Evolutionary conservation across 2,329 filamentous ascomycete species (phyloP).

Genomic region (Dactylellina drechsleri): DNA sequence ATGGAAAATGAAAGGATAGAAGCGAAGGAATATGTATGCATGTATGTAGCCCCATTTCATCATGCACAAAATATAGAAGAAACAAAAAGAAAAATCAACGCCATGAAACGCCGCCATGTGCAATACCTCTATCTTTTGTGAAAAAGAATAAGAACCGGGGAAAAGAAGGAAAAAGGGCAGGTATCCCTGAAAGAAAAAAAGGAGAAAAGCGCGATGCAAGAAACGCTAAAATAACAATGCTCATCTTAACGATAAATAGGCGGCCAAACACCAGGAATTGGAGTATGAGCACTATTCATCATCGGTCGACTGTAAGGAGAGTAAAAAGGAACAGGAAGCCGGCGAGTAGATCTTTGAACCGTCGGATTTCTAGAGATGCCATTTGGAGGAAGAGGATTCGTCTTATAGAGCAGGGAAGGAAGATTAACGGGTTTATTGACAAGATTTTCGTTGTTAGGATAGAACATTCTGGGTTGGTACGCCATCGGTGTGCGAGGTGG

Average conservation of each 20-base stretch:
- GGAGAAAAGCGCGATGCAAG: conserved; percentile 25
- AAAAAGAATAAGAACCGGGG: background rate
- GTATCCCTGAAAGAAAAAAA: conserved; percentile 25
- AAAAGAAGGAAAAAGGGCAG: conserved; percentile 26
- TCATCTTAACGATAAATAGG: conserved; percentile 11
- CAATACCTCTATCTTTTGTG: conserved; percentile 32
- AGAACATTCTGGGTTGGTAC: background rate
- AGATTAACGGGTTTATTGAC: conserved; percentile 29
- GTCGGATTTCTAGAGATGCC: conserved; percentile 21
- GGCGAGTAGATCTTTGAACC: conserved; percentile 34
- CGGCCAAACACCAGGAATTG: background rate
- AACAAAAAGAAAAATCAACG: conserved; percentile 18
- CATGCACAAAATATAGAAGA: background rate
- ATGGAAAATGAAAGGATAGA: background rate
- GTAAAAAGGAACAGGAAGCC: conserved; percentile 22
- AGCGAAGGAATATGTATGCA: background rate
- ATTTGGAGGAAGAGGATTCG: conserved; percentile 5
- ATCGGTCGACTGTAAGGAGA: conserved; percentile 24
- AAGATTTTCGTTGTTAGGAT: conserved; percentile 17
- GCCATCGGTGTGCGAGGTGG: conserved; percentile 7
- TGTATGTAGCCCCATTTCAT: background rate
- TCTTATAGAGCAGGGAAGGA: conserved; percentile 15
- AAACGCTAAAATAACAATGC: conserved; percentile 22
- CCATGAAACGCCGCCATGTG: conserved; percentile 51
- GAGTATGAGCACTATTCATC: background rate